A percentile compares a stretch with the other conserved stretches of the same genome.
Conservation (phyloP, 2,329 filamentous ascomycete species). For the Diaporthe citriasiana region DNA sequence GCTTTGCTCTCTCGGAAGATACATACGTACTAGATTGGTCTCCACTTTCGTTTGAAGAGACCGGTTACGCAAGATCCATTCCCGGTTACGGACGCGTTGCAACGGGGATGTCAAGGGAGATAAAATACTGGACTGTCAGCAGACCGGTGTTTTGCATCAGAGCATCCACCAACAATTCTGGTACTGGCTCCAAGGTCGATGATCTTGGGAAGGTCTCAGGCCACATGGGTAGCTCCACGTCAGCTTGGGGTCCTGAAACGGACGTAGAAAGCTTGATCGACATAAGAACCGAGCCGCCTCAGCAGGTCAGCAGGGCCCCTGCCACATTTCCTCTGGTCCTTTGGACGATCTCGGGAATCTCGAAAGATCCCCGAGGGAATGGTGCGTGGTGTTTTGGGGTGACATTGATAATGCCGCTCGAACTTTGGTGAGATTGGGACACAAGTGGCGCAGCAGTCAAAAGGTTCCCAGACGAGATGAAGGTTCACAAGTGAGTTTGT, state of each 20-base stretch:
- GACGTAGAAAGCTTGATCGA: conserved; percentile 19
- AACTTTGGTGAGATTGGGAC: neutral
- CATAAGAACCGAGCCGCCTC: conserved; percentile 23
- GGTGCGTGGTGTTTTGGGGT: neutral
- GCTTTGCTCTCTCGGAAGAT: no score
- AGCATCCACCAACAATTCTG: neutral
- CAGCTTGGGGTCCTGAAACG: conserved; percentile 16
- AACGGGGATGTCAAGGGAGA: neutral
- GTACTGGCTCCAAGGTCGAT: neutral
- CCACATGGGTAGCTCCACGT: conserved; percentile 18
- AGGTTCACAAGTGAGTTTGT: conserved; percentile 1
- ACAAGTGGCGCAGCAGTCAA: neutral
- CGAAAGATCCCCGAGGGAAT: neutral
- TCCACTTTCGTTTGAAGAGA: no score
- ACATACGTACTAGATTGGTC: no score
- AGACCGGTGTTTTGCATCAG: neutral
- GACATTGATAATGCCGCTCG: neutral
- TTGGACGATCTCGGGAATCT: neutral
- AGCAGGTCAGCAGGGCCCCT: neutral
- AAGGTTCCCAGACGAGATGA: conserved; percentile 2
- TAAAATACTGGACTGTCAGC: neutral
- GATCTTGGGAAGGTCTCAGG: neutral
- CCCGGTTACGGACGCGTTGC: neutral
- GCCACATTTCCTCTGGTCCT: neutral
- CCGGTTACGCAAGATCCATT: neutral